A percentile compares a stretch with the other conserved stretches of the same genome.
phyloP scores from a whole-genome alignment of 495 filamentous ascomycete species.

The Penicillium salamii region DNA sequence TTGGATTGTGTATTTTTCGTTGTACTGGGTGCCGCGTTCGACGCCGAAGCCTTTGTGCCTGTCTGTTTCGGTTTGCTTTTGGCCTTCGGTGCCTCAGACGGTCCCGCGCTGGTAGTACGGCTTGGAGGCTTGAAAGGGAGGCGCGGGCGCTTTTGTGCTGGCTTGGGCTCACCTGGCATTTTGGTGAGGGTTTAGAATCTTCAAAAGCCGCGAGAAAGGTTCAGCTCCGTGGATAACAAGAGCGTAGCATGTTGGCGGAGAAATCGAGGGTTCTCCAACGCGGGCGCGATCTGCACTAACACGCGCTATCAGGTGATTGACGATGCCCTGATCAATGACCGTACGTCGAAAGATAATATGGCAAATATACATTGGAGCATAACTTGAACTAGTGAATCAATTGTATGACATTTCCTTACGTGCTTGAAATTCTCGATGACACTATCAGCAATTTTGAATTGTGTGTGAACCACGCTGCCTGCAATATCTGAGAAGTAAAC shows the following conservation, averaged over 20 bases:
- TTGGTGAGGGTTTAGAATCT: neutral
- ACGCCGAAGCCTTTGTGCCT: constrained; percentile 18
- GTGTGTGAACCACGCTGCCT: too few relatives aligned
- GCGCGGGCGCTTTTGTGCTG: constrained; percentile 39
- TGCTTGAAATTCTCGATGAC: too few relatives aligned
- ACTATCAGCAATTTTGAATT: too few relatives aligned
- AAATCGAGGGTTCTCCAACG: constrained; percentile 3
- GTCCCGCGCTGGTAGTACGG: constrained; percentile 26
- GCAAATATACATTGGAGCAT: too few relatives aligned
- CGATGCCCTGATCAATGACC: neutral
- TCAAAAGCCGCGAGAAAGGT: too few relatives aligned
- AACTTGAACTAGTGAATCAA: too few relatives aligned
- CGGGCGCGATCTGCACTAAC: constrained; percentile 5
- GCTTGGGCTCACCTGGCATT: constrained; percentile 39
- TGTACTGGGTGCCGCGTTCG: constrained; percentile 8
- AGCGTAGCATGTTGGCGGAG: neutral
- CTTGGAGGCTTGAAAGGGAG: constrained; percentile 53
- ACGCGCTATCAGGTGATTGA: constrained; percentile 40
- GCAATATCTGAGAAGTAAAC: too few relatives aligned
- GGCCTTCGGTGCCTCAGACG: constrained; percentile 24
- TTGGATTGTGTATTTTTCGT: constrained; percentile 14
- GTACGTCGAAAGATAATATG: too few relatives aligned
- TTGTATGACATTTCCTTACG: too few relatives aligned
- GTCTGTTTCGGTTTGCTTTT: constrained; percentile 23
- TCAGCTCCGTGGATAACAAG: too few relatives aligned